Base-by-base conservation (phyloP, 495 filamentous ascomycete genomes). In the Daldinia childiae region DNA sequence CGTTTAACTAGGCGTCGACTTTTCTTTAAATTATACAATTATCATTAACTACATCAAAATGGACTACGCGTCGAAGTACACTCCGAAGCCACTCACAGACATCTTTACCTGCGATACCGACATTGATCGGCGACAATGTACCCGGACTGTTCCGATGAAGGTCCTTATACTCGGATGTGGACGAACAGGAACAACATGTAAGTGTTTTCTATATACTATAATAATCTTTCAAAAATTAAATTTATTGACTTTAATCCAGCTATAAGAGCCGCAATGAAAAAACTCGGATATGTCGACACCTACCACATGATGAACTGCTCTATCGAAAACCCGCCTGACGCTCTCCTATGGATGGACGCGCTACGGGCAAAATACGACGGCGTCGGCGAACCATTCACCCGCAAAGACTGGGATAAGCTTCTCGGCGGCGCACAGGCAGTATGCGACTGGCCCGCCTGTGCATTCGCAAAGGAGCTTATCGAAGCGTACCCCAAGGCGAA, bases 301-400 rank as follows among this genome's bases (percentile, higher is more conserved):
- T 90, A 91, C 82, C 89, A 91, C 79, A 90, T 90, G 88, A 89
- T 90, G 87, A 87, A 82, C 65, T 87, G 86, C 66, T 86, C 83
- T 60, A 84, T 89, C 65, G 87, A 90, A 78, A 90, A 91, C 80
- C 88, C 88, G 5, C 87, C 86, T 0, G 89, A 91, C 72, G 87
- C 86, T 57, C 73, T 88, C 4, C 87, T 90, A 81, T 91, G 89
- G 89, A 84, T 85, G 75, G 87, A 90, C 73, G 89, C 88, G 45
- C 80, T 90, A n/a, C 79, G 80, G 19, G 88, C 88, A 65, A 91
- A 91, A 71, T 91, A 87, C 77, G 82, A 88, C 60, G 86, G 87
- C 12, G 78, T 85, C 15, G 88, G 87, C 48, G 52, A 62, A 36
- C 82, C 86, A 61, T 90, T 90, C 76, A 86, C 84, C 61, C 83